Evolutionary conservation across 2,329 filamentous ascomycete species (phyloP), one percentile per base, ranked within the genome.

Genomic region (Dissoconium aciculare): DNA sequence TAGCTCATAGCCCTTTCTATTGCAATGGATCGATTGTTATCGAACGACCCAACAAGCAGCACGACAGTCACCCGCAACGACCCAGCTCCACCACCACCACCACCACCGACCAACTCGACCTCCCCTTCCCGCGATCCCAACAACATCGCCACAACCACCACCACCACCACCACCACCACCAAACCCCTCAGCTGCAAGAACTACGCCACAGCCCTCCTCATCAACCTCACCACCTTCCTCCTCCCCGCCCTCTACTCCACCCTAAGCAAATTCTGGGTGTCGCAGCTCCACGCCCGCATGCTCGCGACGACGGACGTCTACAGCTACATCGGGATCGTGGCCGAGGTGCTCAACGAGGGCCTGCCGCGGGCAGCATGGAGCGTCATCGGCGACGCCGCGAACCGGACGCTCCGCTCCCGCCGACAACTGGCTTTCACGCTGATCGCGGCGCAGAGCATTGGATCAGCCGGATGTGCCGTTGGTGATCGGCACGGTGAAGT

Each of bases 341-440:
- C 66, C 1, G 72, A 82, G 46, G 74, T 79, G 0, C 52, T 83
- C 11, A 82, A 82, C 40, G 77, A 83, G 48, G 76, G 77, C 1
- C 66, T 83, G 0, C 76, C 76, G 0, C 63, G 75, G 13, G 71
- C 74, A 0, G 64, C 74, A 0, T 83, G 72, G 69, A 59, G 74
- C 4, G 64, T 78, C 34, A 79, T 82, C 34, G 75, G 73, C 5
- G 73, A 82, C 51, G 64, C 63, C 15, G 53, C 67, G 0, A 69
- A 65, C 1, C 63, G 73, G 2, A 56, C 58, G 0, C 48, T 65
- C 0, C 35, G 53, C 0, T 58, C 67, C 10, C 63, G 76, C 0
- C 53, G 80, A 2, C 55, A 61, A 3, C 61, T 81, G 2, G 63
- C 74, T 0, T 64, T 78, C 37, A 80, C 75, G 0, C 57, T 69